A percentile compares a stretch with the other conserved stretches of the same genome.
Conservation (phyloP, 305 asterid species). For the Lippia alba region DNA sequence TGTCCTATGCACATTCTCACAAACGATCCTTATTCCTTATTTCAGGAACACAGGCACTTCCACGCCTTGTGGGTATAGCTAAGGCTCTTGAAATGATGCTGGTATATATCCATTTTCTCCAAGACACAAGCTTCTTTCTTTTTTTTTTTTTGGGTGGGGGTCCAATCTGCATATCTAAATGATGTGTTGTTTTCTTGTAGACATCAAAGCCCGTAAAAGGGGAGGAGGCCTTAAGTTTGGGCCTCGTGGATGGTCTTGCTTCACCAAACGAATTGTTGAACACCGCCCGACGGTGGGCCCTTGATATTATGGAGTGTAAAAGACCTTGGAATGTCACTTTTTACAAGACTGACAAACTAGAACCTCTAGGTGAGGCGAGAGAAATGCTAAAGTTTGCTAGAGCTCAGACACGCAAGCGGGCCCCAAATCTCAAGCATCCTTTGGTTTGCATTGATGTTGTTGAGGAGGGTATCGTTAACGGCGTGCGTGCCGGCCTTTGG, state of each 20-base stretch:
- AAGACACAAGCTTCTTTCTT: background rate
- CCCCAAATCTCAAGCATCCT: constrained; percentile 94
- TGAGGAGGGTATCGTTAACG: constrained; percentile 93
- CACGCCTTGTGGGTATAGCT: constrained; percentile 96
- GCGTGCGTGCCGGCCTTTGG: constrained; percentile 91
- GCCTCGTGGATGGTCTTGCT: constrained; percentile 93
- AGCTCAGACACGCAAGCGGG: constrained; percentile 83
- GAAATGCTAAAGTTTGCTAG: constrained; percentile 95
- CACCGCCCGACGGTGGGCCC: constrained; percentile 89
- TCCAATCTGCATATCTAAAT: background rate
- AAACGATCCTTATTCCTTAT: constrained; percentile 31
- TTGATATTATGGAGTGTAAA: constrained; percentile 76
- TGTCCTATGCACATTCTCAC: constrained; percentile 16
- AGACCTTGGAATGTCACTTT: constrained; percentile 86
- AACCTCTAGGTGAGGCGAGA: constrained; percentile 92
- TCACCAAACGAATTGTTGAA: constrained; percentile 67
- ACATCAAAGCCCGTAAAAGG: constrained; percentile 95
- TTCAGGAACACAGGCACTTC: constrained; percentile 97
- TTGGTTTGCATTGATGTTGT: constrained; percentile 86
- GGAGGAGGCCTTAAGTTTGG: constrained; percentile 83
- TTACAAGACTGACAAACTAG: constrained; percentile 85
- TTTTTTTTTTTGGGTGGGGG: background rate
- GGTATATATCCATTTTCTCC: constrained; percentile 47
- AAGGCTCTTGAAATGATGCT: constrained; percentile 98
- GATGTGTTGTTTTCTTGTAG: constrained; percentile 45